A percentile compares a stretch with the other conserved stretches of the same genome.
These are phyloP conservation scores for Globisporangium paddicum DNA, from an alignment of 352 stramenopile genomes.

Conservation along the genomic window DNA sequence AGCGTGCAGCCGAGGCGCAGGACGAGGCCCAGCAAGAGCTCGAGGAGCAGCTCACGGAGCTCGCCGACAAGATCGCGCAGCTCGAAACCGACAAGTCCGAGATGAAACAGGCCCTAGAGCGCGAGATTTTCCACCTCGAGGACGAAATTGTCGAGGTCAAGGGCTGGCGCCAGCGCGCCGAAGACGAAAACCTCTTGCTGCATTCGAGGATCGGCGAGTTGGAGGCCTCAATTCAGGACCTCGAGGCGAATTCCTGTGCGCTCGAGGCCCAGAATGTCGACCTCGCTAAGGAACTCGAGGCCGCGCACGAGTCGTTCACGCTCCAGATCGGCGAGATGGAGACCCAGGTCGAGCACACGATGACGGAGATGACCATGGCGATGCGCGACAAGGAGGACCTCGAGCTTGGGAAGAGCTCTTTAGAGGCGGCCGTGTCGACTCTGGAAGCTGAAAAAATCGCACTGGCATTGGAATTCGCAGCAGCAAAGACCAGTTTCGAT, in stretches of 20 bases:
- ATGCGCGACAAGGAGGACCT: slow-evolving; percentile 26
- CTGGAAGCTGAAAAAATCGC: slow-evolving; percentile 14
- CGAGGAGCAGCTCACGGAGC: slow-evolving; percentile 48
- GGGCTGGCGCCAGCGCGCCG: slow-evolving; percentile 39
- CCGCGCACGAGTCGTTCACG: slow-evolving; percentile 20
- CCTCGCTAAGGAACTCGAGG: slow-evolving; percentile 22
- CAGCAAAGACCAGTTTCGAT: slow-evolving; percentile 7
- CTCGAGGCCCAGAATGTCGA: slow-evolving; percentile 31
- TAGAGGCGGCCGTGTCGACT: slow-evolving; percentile 16
- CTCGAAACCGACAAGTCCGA: slow-evolving; percentile 41
- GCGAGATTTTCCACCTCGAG: slow-evolving; percentile 20
- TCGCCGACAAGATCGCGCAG: slow-evolving; percentile 56
- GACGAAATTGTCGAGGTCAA: slow-evolving; percentile 45
- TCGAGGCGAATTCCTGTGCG: slow-evolving; percentile 19
- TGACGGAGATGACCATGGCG: slow-evolving; percentile 28
- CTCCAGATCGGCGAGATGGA: slow-evolving; percentile 23
- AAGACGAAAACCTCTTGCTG: slow-evolving; percentile 38
- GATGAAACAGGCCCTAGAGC: slow-evolving; percentile 15
- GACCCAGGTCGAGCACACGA: slow-evolving; percentile 26
- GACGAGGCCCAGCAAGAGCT: slow-evolving; percentile 47
- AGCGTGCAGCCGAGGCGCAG: slow-evolving; percentile 34
- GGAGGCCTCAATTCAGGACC: slow-evolving; percentile 23
- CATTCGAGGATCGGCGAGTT: slow-evolving; percentile 33
- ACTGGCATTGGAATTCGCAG: slow-evolving; percentile 5
- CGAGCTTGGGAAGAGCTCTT: background rate